phyloP scores from a whole-genome alignment of 176 grass and related monocot species.

The Oryza officinalis region DNA sequence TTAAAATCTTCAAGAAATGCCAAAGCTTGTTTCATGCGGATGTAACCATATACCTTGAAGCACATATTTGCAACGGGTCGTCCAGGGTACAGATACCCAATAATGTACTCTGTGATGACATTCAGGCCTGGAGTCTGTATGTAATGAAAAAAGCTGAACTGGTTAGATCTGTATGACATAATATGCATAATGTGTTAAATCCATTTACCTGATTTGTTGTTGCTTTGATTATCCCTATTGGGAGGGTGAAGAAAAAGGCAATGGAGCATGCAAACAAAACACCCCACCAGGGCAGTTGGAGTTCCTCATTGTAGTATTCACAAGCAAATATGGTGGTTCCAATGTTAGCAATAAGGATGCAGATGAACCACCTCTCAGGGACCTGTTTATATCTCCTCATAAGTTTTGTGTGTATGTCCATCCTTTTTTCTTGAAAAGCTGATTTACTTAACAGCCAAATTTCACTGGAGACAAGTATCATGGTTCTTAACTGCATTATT shows the following conservation, averaged over 20 bases:
- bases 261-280: conserved; percentile 83
- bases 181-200: neutral
- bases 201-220: conserved; percentile 77
- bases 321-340: conserved; percentile 74
- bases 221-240: conserved; percentile 91
- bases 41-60: conserved; percentile 96
- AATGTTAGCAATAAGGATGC: conserved; percentile 65
- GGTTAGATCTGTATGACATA: neutral
- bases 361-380: conserved; percentile 85
- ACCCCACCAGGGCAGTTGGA: conserved; percentile 97
- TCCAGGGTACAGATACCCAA: conserved; percentile 87
- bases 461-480: conserved; percentile 48
- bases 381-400: conserved; percentile 89
- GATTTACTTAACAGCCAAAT: conserved; percentile 89
- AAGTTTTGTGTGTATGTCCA: conserved; percentile 84
- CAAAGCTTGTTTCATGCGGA: conserved; percentile 83
- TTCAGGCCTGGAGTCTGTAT: conserved; percentile 84
- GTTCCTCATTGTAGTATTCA: conserved; percentile 93
- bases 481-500: neutral
- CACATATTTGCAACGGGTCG: conserved; percentile 92
- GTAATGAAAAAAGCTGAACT: conserved; percentile 1
- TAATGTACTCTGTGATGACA: conserved; percentile 89
- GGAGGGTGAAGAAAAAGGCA: conserved; percentile 84
- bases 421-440: conserved; percentile 69
- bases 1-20: conserved; percentile 79